Percentiles rank a stretch among this genome's conserved stretches.
phyloP scores from a whole-genome alignment of 225 moss, liverwort and hornwort species.

The Bryum argenteum region DNA sequence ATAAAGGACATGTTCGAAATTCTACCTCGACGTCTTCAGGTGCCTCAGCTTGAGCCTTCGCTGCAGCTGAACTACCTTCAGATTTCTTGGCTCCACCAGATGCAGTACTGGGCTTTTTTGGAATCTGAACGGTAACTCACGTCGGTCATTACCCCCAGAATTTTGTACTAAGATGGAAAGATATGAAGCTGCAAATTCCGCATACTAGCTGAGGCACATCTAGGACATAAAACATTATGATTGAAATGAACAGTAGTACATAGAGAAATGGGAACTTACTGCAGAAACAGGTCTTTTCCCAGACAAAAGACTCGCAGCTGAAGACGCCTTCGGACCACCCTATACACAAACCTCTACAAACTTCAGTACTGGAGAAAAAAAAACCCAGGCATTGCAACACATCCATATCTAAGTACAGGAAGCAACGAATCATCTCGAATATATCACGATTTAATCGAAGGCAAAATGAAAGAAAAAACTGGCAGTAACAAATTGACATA shows the following conservation, averaged over 20 bases:
- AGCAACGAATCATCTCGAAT: neutral
- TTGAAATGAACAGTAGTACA: neutral
- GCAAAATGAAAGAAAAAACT: neutral
- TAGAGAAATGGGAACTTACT: slow-evolving; percentile 34
- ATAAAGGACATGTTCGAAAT: neutral
- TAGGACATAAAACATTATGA: neutral
- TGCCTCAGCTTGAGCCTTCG: slow-evolving; percentile 52
- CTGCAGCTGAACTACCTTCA: slow-evolving; percentile 51
- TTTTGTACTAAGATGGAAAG: neutral
- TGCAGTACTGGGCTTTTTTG: slow-evolving; percentile 43
- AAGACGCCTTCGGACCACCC: slow-evolving; percentile 51
- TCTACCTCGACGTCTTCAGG: slow-evolving; percentile 72
- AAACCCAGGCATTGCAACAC: neutral
- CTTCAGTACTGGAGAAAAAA: slow-evolving; percentile 18
- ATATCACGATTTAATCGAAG: neutral
- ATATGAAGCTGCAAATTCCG: neutral
- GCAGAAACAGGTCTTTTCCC: slow-evolving; percentile 48
- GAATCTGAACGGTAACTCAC: slow-evolving; percentile 28
- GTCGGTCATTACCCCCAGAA: slow-evolving; percentile 14
- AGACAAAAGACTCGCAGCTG: slow-evolving; percentile 86
- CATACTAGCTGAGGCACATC: neutral
- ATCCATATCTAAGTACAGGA: neutral
- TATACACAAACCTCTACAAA: slow-evolving; percentile 12
- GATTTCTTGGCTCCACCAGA: slow-evolving; percentile 54
- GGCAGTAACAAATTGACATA: slow-evolving; percentile 3